Evolutionary conservation across 345 rosid species (phyloP).

Genomic region (Balakata baccata): DNA sequence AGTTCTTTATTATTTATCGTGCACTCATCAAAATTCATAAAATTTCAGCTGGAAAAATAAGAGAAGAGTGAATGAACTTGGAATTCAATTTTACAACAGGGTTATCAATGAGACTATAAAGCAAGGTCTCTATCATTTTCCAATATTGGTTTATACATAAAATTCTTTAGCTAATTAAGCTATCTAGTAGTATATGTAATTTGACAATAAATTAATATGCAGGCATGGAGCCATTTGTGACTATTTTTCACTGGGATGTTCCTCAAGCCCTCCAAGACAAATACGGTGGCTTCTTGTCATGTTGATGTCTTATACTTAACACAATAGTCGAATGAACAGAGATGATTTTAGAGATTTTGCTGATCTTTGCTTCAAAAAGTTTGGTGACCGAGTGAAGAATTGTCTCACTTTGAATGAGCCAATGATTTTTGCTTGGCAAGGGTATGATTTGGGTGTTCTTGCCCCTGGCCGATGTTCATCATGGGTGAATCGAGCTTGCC

Average conservation of each 20-base stretch:
- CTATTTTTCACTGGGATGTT: not conserved
- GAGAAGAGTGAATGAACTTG: not conserved
- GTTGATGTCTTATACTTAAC: too few species aligned
- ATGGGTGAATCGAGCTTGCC: too few species aligned
- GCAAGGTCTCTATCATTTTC: not conserved
- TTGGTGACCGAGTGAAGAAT: conserved; percentile 1
- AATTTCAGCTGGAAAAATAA: too few species aligned
- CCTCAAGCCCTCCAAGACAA: conserved; percentile 10
- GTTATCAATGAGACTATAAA: not conserved
- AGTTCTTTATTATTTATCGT: too few species aligned
- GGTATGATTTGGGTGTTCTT: not conserved
- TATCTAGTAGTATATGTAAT: too few species aligned
- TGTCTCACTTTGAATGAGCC: conserved; percentile 7
- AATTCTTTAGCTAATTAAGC: too few species aligned
- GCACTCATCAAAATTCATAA: too few species aligned
- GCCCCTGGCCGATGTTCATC: too few species aligned
- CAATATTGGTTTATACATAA: too few species aligned
- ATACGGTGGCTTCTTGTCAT: not conserved
- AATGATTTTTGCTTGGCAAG: not conserved
- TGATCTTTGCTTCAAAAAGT: not conserved
- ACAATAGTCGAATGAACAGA: too few species aligned
- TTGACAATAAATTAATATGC: not conserved
- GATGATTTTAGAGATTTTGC: not conserved
- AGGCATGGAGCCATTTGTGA: conserved; percentile 13
- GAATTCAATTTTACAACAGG: conserved; percentile 9